These are phyloP conservation scores for Ogataea paraovalis DNA, from an alignment of 805 yeast genomes.

Conservation along the genomic window DNA sequence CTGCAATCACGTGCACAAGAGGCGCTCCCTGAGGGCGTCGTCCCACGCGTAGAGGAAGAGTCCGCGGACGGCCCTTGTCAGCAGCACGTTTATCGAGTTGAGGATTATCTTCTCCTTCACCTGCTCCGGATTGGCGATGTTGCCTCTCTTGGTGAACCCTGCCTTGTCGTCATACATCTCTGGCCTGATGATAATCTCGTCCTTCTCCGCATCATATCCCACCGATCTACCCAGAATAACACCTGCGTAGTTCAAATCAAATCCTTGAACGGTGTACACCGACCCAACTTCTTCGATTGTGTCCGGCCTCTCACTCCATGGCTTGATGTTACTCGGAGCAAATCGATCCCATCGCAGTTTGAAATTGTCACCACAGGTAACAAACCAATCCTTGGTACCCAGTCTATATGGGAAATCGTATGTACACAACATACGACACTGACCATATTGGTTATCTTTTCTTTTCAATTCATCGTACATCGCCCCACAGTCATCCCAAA, in stretches of 20 bases:
- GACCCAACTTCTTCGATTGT: slow-evolving; percentile 46
- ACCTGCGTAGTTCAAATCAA: slow-evolving; percentile 44
- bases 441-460: slow-evolving; percentile 34
- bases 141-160: slow-evolving; percentile 40
- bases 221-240: slow-evolving; percentile 42
- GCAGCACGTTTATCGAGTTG: slow-evolving; percentile 42
- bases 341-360: slow-evolving; percentile 45
- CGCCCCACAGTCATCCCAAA: slow-evolving; percentile 39
- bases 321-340: slow-evolving; percentile 35
- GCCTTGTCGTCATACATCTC: slow-evolving; percentile 43
- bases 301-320: slow-evolving; percentile 45
- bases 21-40: slow-evolving; percentile 34
- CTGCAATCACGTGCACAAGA: too few species aligned
- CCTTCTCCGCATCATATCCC: slow-evolving; percentile 35
- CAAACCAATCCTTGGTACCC: slow-evolving; percentile 43
- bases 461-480: slow-evolving; percentile 36
- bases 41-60: slow-evolving; percentile 41
- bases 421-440: slow-evolving; percentile 40
- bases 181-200: slow-evolving; percentile 32
- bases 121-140: slow-evolving; percentile 32
- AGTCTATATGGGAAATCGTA: slow-evolving; percentile 45
- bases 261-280: slow-evolving; percentile 46
- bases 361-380: slow-evolving; percentile 38
- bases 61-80: slow-evolving; percentile 44
- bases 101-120: slow-evolving; percentile 39